Conservation (phyloP, 2,329 filamentous ascomycete species). For the Xylariaceae sp. region DNA sequence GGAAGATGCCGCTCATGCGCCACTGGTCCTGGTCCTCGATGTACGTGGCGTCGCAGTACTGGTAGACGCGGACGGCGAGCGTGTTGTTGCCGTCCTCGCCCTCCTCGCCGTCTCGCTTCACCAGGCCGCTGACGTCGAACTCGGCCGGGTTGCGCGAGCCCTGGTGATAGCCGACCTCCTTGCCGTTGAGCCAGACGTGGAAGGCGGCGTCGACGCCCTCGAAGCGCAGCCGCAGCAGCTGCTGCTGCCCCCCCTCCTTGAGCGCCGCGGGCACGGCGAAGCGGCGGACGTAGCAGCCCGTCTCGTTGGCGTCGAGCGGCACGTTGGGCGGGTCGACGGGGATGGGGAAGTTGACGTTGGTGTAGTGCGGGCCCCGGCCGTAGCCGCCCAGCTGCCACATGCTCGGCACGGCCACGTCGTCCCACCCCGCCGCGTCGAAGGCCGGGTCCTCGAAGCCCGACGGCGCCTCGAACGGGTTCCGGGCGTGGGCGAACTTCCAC, state of each 20-base stretch:
- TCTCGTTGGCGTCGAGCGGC: constrained; percentile 45
- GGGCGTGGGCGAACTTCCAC: constrained; percentile 39
- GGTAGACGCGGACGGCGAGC: constrained; percentile 50
- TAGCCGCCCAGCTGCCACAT: constrained; percentile 66
- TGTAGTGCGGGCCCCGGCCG: constrained; percentile 58
- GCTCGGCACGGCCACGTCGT: constrained; percentile 53
- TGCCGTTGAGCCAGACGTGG: constrained; percentile 54
- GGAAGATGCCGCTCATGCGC: constrained; percentile 26
- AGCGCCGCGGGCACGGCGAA: constrained; percentile 38
- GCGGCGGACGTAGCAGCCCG: constrained; percentile 43
- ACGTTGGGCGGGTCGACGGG: constrained; percentile 54
- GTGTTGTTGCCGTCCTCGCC: constrained; percentile 42
- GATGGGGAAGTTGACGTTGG: constrained; percentile 61
- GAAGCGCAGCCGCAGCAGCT: constrained; percentile 49
- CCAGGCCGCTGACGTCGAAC: constrained; percentile 48
- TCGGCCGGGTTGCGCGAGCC: constrained; percentile 55
- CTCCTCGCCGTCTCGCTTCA: constrained; percentile 27
- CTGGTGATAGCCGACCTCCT: constrained; percentile 53
- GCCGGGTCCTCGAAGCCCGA: constrained; percentile 23
- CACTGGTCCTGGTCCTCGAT: constrained; percentile 41
- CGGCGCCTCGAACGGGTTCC: constrained; percentile 31
- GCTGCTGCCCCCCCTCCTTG: too few relatives aligned
- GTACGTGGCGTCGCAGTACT: constrained; percentile 54
- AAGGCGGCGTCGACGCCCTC: constrained; percentile 58
- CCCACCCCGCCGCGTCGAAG: constrained; percentile 32